These are phyloP conservation scores for Tricharina praecox DNA, from an alignment of 495 filamentous ascomycete genomes.

Conservation along the genomic window DNA sequence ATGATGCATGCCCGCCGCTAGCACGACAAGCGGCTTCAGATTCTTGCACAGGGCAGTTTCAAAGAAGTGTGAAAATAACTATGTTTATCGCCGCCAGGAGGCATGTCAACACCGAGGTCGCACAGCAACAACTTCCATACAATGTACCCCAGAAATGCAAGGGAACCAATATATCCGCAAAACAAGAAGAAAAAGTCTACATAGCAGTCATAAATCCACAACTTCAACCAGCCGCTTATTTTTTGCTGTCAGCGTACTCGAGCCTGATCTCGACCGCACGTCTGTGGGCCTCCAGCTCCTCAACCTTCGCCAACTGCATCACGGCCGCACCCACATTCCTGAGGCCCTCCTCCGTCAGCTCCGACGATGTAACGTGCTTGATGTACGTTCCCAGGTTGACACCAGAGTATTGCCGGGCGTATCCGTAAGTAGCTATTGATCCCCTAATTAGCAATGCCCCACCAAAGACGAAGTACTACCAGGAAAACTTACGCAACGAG, in stretches of 20 bases:
- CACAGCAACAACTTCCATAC: too few species aligned
- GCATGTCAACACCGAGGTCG: too few species aligned
- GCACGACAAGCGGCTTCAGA: too few species aligned
- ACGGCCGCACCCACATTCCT: conserved; percentile 70
- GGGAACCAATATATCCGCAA: too few species aligned
- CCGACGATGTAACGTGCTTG: conserved; percentile 88
- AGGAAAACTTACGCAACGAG: conserved; percentile 60
- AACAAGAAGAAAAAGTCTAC: too few species aligned
- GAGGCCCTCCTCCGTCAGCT: conserved; percentile 72
- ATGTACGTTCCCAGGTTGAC: conserved; percentile 90
- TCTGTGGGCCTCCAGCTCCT: conserved; percentile 87
- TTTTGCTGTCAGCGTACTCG: conserved; percentile 23
- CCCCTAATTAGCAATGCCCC: conserved; percentile 13
- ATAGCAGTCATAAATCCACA: not conserved
- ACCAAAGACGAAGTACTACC: conserved; percentile 3
- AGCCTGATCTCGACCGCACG: conserved; percentile 79
- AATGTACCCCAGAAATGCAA: too few species aligned
- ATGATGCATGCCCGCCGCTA: too few species aligned
- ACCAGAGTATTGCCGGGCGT: conserved; percentile 93
- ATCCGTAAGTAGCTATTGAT: conserved; percentile 74
- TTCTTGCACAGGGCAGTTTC: too few species aligned
- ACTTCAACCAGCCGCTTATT: not conserved
- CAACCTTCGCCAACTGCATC: conserved; percentile 83
- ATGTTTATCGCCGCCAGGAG: too few species aligned
- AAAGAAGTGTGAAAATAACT: too few species aligned